Evolutionary conservation across 2,329 filamentous ascomycete genomes (phyloP), one percentile per base, ranked within the genome.

Genomic region (Venturia effusa): DNA sequence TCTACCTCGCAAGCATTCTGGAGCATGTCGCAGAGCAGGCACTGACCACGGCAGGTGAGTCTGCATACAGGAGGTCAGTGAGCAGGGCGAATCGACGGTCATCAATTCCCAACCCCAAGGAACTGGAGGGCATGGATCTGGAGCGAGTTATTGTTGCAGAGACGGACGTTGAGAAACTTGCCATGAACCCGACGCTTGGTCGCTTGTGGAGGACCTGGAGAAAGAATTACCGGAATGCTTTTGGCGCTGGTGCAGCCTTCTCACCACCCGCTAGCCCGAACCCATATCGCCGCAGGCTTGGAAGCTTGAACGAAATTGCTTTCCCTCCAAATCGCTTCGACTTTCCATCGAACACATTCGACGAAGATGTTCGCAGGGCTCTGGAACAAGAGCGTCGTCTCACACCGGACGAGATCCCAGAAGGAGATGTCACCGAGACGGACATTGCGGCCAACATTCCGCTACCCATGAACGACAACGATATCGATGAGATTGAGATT

Each of bases 141-240:
- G 86, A 90, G 67, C 84, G 86, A 19, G 81, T 96, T 62, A 80
- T 92, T n/a, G 87, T 99, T 32, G 90, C 95, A 70, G 93, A 97
- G 70, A 79, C 86, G 63, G 94, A 99, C 72, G 90, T 97, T 81
- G 94, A 97, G 72, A 90, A 92, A 68, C 84, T 97, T 67, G 93
- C 93, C 8, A 81, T 97, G 66, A 95, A 96, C 72, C 84, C 92
- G 64, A 92, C 90, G 2, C 79, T 99, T 1, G 94, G 94, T 24
- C 83, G 92, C 60, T 80, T 97, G 54, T 99, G 94, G 94, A 85
- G 94, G 69, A 89, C 90, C 32, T 99, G 94, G 94, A 91, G 94
- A 77, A 96, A 96, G 78, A 85, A 88, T 67, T 82, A 89, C 69
- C 84, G 90, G n/a, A 45, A 40, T 24, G 51, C 45, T 22, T 45